A percentile compares a stretch with the other conserved stretches of the same genome.
Evolutionary conservation across 495 filamentous ascomycete species (phyloP).

Genomic region (Tirmania nivea): DNA sequence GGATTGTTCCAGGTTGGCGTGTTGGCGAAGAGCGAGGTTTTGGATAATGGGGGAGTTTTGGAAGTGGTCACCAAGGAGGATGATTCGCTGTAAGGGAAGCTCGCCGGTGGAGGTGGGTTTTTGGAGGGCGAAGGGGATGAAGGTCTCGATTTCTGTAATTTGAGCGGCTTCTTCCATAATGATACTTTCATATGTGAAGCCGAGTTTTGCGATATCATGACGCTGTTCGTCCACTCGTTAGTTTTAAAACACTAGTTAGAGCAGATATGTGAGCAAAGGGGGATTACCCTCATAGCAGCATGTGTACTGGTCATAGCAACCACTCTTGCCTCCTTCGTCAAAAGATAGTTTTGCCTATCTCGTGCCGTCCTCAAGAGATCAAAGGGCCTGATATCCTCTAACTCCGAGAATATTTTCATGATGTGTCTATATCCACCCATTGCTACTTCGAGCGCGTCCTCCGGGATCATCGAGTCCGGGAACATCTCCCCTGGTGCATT

Average conservation of each 20-base stretch:
- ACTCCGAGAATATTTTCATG: slow-evolving; percentile 71
- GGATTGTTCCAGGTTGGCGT: slow-evolving; percentile 86
- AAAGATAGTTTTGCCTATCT: slow-evolving; percentile 86
- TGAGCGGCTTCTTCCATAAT: slow-evolving; percentile 98
- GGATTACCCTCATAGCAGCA: slow-evolving; percentile 60
- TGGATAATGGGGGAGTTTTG: slow-evolving; percentile 95
- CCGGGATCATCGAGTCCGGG: slow-evolving; percentile 35
- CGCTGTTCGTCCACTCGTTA: slow-evolving; percentile 19
- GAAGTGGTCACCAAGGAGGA: slow-evolving; percentile 85
- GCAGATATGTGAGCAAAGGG: background rate
- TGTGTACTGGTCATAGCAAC: slow-evolving; percentile 98
- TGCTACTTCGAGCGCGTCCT: slow-evolving; percentile 52
- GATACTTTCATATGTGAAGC: slow-evolving; percentile 94
- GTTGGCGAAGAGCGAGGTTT: slow-evolving; percentile 85
- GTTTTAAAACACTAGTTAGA: background rate
- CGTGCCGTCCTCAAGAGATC: slow-evolving; percentile 72
- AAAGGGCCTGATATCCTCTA: slow-evolving; percentile 86
- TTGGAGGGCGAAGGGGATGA: slow-evolving; percentile 81
- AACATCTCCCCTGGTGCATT: slow-evolving; percentile 75
- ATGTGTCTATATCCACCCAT: slow-evolving; percentile 81
- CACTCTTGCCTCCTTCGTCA: slow-evolving; percentile 84
- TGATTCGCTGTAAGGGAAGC: slow-evolving; percentile 60
- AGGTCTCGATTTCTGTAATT: slow-evolving; percentile 93
- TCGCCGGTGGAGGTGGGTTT: slow-evolving; percentile 47
- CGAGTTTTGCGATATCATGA: slow-evolving; percentile 70